Evolutionary conservation across 768 basidiomycete species (phyloP).

Genomic region (Tulasnella sp.): DNA sequence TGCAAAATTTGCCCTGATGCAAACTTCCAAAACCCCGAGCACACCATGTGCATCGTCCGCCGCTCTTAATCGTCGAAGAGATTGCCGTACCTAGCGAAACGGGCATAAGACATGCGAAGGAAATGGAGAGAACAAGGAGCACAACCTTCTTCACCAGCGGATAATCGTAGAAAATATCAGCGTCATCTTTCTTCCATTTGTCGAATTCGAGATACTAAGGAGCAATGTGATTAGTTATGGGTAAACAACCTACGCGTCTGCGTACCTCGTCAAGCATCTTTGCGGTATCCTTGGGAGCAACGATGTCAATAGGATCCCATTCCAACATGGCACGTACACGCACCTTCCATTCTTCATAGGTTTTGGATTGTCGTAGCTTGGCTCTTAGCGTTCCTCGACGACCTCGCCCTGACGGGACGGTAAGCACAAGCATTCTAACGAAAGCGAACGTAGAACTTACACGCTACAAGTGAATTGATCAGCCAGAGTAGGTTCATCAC

Average conservation of each 20-base stretch:
- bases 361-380: constrained; percentile 56
- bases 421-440: neutral
- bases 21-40: constrained; percentile 82
- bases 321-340: neutral
- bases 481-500: neutral
- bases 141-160: constrained; percentile 65
- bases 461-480: constrained; percentile 35
- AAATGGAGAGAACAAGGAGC: neutral
- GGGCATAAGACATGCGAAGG: neutral
- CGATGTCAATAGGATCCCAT: neutral
- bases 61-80: constrained; percentile 54
- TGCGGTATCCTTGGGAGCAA: constrained; percentile 39
- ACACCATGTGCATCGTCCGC: constrained; percentile 74
- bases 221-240: neutral
- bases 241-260: neutral
- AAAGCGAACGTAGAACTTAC: constrained; percentile 29
- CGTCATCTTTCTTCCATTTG: constrained; percentile 65
- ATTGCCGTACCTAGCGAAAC: constrained; percentile 49
- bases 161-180: constrained; percentile 88
- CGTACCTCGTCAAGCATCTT: constrained; percentile 47
- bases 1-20: constrained; percentile 83
- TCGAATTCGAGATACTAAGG: constrained; percentile 57
- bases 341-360: constrained; percentile 79
- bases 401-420: constrained; percentile 54
- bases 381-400: constrained; percentile 65